Conservation (phyloP, 148 eudicot genomes). For the Hydrangea macrophylla region DNA sequence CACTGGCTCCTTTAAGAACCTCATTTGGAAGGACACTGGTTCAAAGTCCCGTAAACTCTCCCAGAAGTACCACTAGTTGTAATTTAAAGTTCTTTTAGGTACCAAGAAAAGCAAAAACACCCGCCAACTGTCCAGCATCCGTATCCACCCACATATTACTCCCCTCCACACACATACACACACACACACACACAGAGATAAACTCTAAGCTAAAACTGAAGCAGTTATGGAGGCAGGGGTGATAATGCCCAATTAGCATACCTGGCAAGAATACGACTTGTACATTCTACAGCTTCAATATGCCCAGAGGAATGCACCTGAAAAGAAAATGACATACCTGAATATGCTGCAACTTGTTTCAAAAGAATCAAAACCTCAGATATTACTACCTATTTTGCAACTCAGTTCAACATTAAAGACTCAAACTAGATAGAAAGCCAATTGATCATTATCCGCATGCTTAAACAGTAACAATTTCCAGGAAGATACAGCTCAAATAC, state of each 20-base stretch:
- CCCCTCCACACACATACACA: no score
- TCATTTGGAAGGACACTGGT: no score
- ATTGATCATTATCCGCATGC: neutral
- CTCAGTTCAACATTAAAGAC: slow-evolving; percentile 1
- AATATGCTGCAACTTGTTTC: neutral
- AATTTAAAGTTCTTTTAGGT: no score
- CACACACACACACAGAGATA: no score
- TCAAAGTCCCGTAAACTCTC: no score
- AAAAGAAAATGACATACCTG: slow-evolving; percentile 12
- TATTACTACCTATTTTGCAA: neutral
- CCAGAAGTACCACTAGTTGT: no score
- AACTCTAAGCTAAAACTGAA: no score
- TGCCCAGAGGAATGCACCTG: slow-evolving; percentile 86
- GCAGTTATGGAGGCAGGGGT: neutral
- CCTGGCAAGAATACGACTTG: slow-evolving; percentile 77
- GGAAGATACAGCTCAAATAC: neutral
- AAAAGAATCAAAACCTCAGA: neutral
- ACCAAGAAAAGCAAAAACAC: no score
- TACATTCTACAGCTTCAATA: slow-evolving; percentile 71
- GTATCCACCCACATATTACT: no score
- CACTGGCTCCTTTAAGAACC: neutral
- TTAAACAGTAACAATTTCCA: neutral
- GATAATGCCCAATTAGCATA: slow-evolving; percentile 11
- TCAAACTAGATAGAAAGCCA: neutral
- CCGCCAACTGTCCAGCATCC: no score